Evolutionary conservation across 139 green algal species (phyloP).

Genomic region (Tetraselmis striata): DNA sequence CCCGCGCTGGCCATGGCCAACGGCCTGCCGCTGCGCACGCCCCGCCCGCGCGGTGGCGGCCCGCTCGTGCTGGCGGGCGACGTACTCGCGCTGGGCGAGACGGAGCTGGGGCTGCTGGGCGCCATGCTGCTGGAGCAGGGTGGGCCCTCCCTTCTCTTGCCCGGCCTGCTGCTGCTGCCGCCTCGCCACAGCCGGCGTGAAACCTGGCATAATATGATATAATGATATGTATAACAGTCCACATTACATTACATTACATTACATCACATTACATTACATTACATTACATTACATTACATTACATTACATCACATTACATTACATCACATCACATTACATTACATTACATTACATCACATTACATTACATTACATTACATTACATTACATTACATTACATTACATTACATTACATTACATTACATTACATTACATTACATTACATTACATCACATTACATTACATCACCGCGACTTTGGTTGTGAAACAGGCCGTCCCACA

Average conservation of each 20-base stretch:
- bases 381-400: no score
- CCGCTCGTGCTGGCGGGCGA: neutral
- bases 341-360: no score
- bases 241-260: neutral
- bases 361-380: no score
- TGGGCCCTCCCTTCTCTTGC: neutral
- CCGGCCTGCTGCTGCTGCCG: neutral
- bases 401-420: no score
- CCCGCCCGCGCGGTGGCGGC: neutral
- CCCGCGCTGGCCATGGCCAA: neutral
- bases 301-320: no score
- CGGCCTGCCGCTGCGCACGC: neutral
- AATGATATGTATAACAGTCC: neutral
- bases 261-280: neutral
- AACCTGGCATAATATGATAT: neutral
- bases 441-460: no score
- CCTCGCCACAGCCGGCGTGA: no score
- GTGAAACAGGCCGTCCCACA: no score
- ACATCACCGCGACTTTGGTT: no score
- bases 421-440: no score
- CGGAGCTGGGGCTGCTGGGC: neutral
- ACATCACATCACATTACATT: no score
- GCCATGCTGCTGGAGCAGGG: neutral
- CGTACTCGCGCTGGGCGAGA: neutral
- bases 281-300: no score